phyloP scores from a whole-genome alignment of 495 filamentous ascomycete species.

The Halenospora varia region DNA sequence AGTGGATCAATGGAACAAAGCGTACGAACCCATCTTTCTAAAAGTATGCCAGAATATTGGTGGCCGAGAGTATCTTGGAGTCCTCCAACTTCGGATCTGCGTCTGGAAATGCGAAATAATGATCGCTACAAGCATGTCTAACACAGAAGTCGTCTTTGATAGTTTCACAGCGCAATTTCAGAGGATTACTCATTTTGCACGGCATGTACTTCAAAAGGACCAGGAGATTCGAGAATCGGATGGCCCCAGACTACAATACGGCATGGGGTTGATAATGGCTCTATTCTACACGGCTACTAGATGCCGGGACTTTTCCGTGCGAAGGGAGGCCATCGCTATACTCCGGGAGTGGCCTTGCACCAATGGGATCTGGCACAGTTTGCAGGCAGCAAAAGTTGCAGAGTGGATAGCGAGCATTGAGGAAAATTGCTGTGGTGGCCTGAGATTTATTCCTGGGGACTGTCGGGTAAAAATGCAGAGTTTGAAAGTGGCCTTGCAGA shows the following conservation, averaged over 20 bases:
- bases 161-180: conserved; percentile 8
- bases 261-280: conserved; percentile 19
- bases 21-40: conserved; percentile 16
- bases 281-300: conserved; percentile 19
- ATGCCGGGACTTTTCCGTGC: conserved; percentile 14
- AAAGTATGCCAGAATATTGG: conserved; percentile 13
- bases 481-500: conserved; percentile 11
- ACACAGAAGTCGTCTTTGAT: conserved; percentile 12
- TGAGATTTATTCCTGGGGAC: conserved; percentile 8
- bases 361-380: conserved; percentile 17
- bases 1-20: conserved; percentile 17
- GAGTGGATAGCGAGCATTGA: conserved; percentile 18
- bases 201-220: conserved; percentile 17
- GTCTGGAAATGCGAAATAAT: conserved; percentile 16
- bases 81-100: conserved; percentile 16
- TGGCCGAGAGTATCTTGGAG: conserved; percentile 18
- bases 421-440: conserved; percentile 8
- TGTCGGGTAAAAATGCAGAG: conserved; percentile 15
- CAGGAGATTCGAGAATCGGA: conserved; percentile 16
- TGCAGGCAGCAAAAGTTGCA: conserved; percentile 18
- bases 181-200: conserved; percentile 14
- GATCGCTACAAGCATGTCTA: conserved; percentile 11
- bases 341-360: conserved; percentile 17
- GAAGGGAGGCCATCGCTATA: conserved; percentile 13
- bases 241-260: conserved; percentile 14